Base-by-base conservation (phyloP, 179 eudicot genomes). In the Silene noctiflora region DNA sequence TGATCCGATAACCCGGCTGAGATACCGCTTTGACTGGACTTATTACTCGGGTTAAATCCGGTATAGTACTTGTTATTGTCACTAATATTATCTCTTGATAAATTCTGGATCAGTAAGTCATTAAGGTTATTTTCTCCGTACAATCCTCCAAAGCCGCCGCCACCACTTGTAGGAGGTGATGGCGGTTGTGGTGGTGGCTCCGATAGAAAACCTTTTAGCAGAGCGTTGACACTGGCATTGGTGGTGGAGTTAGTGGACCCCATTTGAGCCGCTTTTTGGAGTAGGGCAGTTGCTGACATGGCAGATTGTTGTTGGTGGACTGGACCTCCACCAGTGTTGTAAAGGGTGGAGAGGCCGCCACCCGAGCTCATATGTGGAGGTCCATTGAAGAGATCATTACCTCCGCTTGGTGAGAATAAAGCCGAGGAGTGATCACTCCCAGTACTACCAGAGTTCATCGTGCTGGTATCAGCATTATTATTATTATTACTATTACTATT, bases 261-360 rank as follows among this genome's bases (percentile, higher is more conserved):
- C 83, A 91, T 76, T 29, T 88, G 89, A 29, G 92, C 92, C 0
- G 95, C 95, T 74, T 85, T 88, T 33, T 90, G 95, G 11, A 90
- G 91, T 46, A 91, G 81, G n/a, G 94, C 97, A 2, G 97, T 91
- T 1, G 97, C 97, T 0, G 97, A 91, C 97, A 91, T 88, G 39
- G 12, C 69, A 58, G 29, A 21, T 69, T 48, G 67, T 0, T 46
- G 72, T 25, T 72, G 61, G 64, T 59, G 66, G 72, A 64, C 14
- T 31, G 77, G 33, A 5, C 69, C 53, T 0, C 16, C 16, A 48
- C 13, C 3, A 12, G 81, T n/a, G 79, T 39, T 19, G 76, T 72
- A 73, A 0, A 78, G 76, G 20, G 82, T 20, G 2, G 84, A 77
- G 6, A 80, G 69, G 62, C 83, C 76, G 2, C 83, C 79, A 22